Percentiles rank a stretch among this genome's conserved stretches.
Conservation (phyloP, 148 eudicot genomes). For the Arctostaphylos glauca region DNA sequence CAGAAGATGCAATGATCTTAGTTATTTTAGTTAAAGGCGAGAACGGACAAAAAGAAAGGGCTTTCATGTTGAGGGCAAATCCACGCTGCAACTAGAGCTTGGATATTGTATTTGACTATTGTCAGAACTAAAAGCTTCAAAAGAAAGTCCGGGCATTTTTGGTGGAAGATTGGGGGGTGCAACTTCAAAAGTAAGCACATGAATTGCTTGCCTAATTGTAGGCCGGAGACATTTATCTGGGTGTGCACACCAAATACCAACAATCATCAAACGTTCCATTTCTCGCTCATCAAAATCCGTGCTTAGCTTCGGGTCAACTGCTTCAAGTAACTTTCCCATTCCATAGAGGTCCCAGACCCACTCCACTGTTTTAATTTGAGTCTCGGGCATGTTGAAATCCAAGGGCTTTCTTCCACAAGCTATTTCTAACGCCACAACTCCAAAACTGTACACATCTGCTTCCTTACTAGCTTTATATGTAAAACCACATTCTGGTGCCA, state of each 20-base stretch:
- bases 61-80: neutral
- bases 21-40: neutral
- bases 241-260: constrained; percentile 31
- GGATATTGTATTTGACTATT: neutral
- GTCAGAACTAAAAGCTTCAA: neutral
- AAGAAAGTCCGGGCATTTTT: constrained; percentile 9
- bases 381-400: constrained; percentile 1
- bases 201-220: constrained; percentile 25
- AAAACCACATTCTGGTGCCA: constrained; percentile 24
- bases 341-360: constrained; percentile 34
- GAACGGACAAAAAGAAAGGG: too few relatives aligned
- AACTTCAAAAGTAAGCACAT: constrained; percentile 24
- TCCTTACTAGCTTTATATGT: constrained; percentile 27
- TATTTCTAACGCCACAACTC: constrained; percentile 28
- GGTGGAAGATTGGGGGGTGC: constrained; percentile 18
- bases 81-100: neutral
- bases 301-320: constrained; percentile 9
- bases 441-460: constrained; percentile 26
- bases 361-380: constrained; percentile 15
- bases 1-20: neutral
- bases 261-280: constrained; percentile 19
- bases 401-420: constrained; percentile 34
- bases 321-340: constrained; percentile 18
- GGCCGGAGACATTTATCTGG: constrained; percentile 22
- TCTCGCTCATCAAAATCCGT: constrained; percentile 19